Evolutionary conservation across 2,329 filamentous ascomycete species (phyloP).

Genomic region (Trichophyton simii): DNA sequence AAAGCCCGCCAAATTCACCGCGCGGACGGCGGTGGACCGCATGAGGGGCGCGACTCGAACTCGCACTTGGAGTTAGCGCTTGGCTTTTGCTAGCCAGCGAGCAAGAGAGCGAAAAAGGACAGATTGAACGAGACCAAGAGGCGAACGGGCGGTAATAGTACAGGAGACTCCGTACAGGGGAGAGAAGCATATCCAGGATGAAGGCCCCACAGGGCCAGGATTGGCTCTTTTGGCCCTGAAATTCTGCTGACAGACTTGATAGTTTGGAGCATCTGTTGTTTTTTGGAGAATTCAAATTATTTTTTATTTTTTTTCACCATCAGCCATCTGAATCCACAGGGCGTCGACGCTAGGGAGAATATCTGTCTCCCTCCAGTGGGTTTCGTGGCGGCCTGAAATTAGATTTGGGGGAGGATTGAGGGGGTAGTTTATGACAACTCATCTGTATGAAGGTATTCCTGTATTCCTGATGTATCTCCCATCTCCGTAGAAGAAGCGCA

Average conservation of each 20-base stretch:
- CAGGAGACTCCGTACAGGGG: background rate
- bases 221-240: slow-evolving; percentile 1
- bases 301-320: background rate
- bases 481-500: background rate
- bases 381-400: slow-evolving; percentile 3
- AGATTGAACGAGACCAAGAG: background rate
- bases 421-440: slow-evolving; percentile 3
- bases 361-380: slow-evolving; percentile 2
- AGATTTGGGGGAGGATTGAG: background rate
- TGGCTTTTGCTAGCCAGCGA: background rate
- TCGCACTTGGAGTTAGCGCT: background rate
- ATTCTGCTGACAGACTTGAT: background rate
- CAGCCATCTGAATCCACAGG: slow-evolving; percentile 1
- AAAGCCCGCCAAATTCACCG: background rate
- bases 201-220: background rate
- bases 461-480: background rate
- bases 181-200: slow-evolving; percentile 2
- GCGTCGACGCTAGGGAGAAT: slow-evolving; percentile 2
- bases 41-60: background rate
- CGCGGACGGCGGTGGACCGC: background rate
- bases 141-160: background rate
- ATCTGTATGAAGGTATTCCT: background rate
- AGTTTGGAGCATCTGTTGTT: background rate
- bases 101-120: too few species aligned
- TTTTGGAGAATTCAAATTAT: background rate